Percentiles rank a stretch among this genome's conserved stretches.
phyloP scores from a whole-genome alignment of 148 eudicot species.

The Rhododendron ovatum region DNA sequence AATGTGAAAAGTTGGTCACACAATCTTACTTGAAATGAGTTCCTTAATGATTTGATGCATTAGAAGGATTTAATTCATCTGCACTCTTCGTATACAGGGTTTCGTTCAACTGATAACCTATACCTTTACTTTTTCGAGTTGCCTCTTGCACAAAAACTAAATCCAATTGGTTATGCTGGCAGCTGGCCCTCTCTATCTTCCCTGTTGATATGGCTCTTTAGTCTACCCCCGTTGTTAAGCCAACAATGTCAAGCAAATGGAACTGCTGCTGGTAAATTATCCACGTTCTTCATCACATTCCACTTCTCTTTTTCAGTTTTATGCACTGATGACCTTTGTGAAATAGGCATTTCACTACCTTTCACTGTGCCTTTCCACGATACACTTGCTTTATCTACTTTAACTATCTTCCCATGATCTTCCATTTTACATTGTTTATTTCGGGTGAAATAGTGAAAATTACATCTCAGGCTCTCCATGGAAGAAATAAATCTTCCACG shows the following conservation, averaged over 20 bases:
- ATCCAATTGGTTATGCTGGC: neutral
- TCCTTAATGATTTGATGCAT: neutral
- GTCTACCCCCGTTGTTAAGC: neutral
- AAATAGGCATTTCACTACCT: neutral
- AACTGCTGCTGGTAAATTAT: neutral
- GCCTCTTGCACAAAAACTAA: neutral
- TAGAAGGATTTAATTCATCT: neutral
- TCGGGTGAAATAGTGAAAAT: neutral
- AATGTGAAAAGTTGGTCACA: neutral
- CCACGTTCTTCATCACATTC: neutral
- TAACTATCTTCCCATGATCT: neutral
- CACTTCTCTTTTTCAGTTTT: neutral
- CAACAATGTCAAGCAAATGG: neutral
- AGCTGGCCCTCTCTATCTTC: neutral
- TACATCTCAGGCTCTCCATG: neutral
- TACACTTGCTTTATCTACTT: neutral
- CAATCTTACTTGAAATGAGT: constrained; percentile 4
- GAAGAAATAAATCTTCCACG: neutral
- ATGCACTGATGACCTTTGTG: neutral
- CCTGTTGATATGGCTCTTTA: too few relatives aligned
- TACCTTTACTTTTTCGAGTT: neutral
- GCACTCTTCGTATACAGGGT: neutral
- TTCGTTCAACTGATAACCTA: neutral
- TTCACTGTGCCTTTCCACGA: neutral
- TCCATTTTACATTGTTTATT: neutral